phyloP scores from a whole-genome alignment of 768 basidiomycete genomes.

The Harrya chromipes region DNA sequence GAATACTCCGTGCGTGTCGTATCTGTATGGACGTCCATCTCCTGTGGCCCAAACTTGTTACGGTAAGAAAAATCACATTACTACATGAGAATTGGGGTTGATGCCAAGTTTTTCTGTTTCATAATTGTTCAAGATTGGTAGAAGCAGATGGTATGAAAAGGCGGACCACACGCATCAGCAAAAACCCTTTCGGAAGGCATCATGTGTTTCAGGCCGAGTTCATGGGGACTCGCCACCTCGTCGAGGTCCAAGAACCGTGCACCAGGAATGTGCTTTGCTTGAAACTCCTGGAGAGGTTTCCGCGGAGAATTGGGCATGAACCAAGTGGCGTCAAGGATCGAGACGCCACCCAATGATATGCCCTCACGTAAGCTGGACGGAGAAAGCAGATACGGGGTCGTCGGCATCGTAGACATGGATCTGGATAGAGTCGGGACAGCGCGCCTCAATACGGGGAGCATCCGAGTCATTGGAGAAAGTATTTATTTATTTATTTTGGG shows the following conservation, averaged over 20 bases:
- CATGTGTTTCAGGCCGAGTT: constrained; percentile 90
- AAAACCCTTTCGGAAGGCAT: constrained; percentile 75
- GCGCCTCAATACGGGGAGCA: constrained; percentile 3
- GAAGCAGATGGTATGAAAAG: constrained; percentile 2
- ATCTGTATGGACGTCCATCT: constrained; percentile 43
- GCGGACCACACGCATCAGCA: constrained; percentile 75
- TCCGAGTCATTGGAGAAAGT: background rate
- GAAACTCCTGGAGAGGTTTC: constrained; percentile 66
- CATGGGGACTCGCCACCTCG: constrained; percentile 66
- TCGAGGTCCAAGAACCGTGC: constrained; percentile 81
- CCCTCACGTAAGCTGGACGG: constrained; percentile 46
- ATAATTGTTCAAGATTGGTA: constrained; percentile 6
- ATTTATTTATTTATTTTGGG: constrained; percentile 14
- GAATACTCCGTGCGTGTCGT: constrained; percentile 90
- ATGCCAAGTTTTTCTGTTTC: constrained; percentile 70
- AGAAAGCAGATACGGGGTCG: constrained; percentile 49
- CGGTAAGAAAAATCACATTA: constrained; percentile 52
- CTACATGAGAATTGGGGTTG: constrained; percentile 68
- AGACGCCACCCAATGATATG: constrained; percentile 29
- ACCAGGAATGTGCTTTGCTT: constrained; percentile 61
- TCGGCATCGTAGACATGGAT: constrained; percentile 37
- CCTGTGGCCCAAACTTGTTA: constrained; percentile 2
- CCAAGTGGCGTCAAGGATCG: constrained; percentile 80
- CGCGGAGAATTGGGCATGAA: constrained; percentile 89
- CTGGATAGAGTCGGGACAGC: constrained; percentile 14